phyloP scores from a whole-genome alignment of 208 protist species.

The Blastocrithidia nonstop region DNA sequence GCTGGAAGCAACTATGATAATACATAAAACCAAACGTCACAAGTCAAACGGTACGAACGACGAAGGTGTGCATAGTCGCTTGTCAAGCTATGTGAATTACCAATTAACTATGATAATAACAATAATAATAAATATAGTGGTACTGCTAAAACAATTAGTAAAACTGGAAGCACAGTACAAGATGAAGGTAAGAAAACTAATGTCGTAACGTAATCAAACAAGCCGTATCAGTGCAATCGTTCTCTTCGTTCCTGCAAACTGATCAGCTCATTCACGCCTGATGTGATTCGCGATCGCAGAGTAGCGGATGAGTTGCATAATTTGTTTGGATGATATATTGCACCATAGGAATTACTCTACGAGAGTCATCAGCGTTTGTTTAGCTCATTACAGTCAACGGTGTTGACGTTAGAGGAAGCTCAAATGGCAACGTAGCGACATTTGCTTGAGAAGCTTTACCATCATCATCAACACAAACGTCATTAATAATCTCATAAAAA shows the following conservation, averaged over 20 bases:
- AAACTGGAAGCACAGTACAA: too few species aligned
- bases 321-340: conserved; percentile 65
- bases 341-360: conserved; percentile 49
- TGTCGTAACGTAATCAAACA: neutral
- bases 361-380: conserved; percentile 63
- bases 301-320: neutral
- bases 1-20: too few species aligned
- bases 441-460: conserved; percentile 3
- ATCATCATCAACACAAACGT: neutral
- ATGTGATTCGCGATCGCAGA: too few species aligned
- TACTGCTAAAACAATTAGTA: too few species aligned
- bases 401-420: conserved; percentile 46
- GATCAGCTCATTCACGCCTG: too few species aligned
- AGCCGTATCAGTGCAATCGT: neutral
- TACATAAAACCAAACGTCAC: too few species aligned
- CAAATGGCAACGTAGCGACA: conserved; percentile 32
- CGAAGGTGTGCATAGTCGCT: too few species aligned
- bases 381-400: conserved; percentile 31
- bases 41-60: too few species aligned
- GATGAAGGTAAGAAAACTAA: too few species aligned
- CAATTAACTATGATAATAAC: too few species aligned
- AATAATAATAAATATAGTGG: too few species aligned
- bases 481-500: neutral
- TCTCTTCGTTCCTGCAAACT: neutral
- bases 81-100: too few species aligned